These are phyloP conservation scores for Tripterygium wilfordii DNA, from an alignment of 177 flowering plant genomes.

Conservation along the genomic window DNA sequence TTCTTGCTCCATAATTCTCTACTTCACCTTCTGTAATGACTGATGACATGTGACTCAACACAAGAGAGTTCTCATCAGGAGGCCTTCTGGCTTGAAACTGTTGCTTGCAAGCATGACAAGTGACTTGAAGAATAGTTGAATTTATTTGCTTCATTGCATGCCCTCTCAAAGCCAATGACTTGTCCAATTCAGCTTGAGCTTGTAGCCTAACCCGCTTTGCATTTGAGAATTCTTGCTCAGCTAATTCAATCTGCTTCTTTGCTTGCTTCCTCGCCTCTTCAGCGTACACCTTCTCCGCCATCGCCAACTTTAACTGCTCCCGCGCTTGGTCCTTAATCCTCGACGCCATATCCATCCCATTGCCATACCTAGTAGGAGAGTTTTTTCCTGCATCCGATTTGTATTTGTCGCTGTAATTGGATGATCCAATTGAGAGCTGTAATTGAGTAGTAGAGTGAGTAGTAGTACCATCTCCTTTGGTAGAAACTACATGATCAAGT, in stretches of 20 bases:
- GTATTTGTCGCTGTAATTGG: slow-evolving; percentile 17
- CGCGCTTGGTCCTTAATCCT: slow-evolving; percentile 37
- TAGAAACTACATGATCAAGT: slow-evolving; percentile 13
- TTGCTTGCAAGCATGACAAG: slow-evolving; percentile 64
- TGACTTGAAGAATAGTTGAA: slow-evolving; percentile 52
- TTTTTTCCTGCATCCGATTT: slow-evolving; percentile 5
- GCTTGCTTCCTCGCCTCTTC: slow-evolving; percentile 60
- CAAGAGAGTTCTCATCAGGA: slow-evolving; percentile 35
- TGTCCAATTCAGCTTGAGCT: slow-evolving; percentile 56
- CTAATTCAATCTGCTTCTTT: slow-evolving; percentile 53
- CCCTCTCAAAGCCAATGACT: slow-evolving; percentile 47
- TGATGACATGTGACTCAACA: slow-evolving; percentile 44
- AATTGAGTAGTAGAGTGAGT: slow-evolving; percentile 41
- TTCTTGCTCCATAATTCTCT: slow-evolving; percentile 23
- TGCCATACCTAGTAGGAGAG: slow-evolving; percentile 6
- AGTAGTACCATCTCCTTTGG: slow-evolving; percentile 32
- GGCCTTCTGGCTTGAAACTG: slow-evolving; percentile 31
- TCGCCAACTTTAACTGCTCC: slow-evolving; percentile 44
- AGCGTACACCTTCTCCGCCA: slow-evolving; percentile 50
- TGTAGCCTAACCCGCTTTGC: slow-evolving; percentile 64
- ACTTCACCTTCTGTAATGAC: slow-evolving; percentile 45
- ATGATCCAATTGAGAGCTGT: slow-evolving; percentile 61
- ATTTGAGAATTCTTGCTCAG: slow-evolving; percentile 58
- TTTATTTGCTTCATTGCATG: slow-evolving; percentile 51
- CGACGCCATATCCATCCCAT: slow-evolving; percentile 7